phyloP scores from a whole-genome alignment of 2,329 filamentous ascomycete genomes.

The Apiospora hydei region DNA sequence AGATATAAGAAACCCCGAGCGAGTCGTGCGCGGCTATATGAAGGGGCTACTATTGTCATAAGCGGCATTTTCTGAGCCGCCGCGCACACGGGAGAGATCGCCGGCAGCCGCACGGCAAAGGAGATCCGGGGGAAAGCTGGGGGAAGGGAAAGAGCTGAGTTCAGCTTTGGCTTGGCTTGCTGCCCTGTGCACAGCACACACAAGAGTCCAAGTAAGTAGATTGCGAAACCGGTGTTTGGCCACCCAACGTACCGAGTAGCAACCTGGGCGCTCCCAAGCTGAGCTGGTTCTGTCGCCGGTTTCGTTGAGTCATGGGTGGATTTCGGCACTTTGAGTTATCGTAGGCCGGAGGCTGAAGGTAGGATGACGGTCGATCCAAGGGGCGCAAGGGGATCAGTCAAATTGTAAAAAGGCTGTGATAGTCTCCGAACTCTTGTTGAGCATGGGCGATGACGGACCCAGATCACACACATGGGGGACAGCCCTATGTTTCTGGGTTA shows the following conservation, averaged over 20 bases:
- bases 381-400: too few relatives aligned
- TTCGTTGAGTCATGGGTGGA: background rate
- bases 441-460: too few relatives aligned
- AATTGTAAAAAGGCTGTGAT: too few relatives aligned
- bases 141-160: too few relatives aligned
- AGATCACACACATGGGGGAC: too few relatives aligned
- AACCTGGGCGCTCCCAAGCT: background rate
- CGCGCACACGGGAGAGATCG: background rate
- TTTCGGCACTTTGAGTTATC: background rate
- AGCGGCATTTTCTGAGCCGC: background rate
- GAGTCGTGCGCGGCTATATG: background rate
- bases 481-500: too few relatives aligned
- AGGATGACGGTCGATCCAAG: too few relatives aligned
- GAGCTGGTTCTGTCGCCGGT: background rate
- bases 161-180: background rate
- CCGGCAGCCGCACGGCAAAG: background rate
- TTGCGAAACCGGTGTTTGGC: background rate
- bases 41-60: constrained; percentile 5
- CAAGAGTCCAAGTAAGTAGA: too few relatives aligned
- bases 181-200: background rate
- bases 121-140: background rate
- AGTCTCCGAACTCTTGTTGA: too few relatives aligned
- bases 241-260: background rate
- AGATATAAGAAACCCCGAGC: background rate
- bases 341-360: too few relatives aligned